Conservation (phyloP, 2,329 filamentous ascomycete genomes). For the Ophiobolus disseminans region DNA sequence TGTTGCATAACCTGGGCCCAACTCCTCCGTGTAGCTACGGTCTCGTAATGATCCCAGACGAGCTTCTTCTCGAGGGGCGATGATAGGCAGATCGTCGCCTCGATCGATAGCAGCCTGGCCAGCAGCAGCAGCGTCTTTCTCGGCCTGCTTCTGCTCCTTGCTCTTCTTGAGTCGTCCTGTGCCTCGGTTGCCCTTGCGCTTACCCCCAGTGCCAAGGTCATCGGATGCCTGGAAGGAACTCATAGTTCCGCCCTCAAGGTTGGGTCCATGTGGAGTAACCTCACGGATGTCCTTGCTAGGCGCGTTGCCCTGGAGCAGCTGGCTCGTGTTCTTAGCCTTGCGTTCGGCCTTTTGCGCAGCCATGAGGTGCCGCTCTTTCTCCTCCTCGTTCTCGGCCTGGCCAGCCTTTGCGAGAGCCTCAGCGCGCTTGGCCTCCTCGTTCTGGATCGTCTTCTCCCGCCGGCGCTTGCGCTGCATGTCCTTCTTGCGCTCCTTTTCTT, state of each 20-base stretch:
- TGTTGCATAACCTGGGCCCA: constrained; percentile 45
- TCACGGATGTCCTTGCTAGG: constrained; percentile 73
- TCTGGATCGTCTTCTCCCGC: constrained; percentile 90
- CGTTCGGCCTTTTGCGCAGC: constrained; percentile 91
- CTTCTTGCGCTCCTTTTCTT: constrained; percentile 99
- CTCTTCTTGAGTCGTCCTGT: constrained; percentile 83
- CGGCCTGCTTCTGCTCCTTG: constrained; percentile 73
- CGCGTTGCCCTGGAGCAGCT: constrained; percentile 84
- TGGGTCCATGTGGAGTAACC: constrained; percentile 76
- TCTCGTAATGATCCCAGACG: constrained; percentile 53
- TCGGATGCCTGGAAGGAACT: constrained; percentile 78
- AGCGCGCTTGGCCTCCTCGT: constrained; percentile 83
- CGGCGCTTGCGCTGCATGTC: constrained; percentile 98
- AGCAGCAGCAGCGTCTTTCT: constrained; percentile 80
- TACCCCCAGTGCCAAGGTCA: constrained; percentile 53
- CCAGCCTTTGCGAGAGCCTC: constrained; percentile 79
- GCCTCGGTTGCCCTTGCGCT: constrained; percentile 61
- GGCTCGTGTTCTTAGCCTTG: constrained; percentile 89
- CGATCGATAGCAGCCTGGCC: constrained; percentile 85
- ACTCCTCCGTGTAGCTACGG: constrained; percentile 59
- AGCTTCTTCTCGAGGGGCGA: constrained; percentile 66
- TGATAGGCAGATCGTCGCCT: constrained; percentile 72
- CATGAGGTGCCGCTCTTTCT: constrained; percentile 78
- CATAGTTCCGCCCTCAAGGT: constrained; percentile 84
- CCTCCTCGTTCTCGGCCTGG: constrained; percentile 79